Evolutionary conservation across 2,329 filamentous ascomycete species (phyloP).

Genomic region (Tolypocladium cylindrosporum): DNA sequence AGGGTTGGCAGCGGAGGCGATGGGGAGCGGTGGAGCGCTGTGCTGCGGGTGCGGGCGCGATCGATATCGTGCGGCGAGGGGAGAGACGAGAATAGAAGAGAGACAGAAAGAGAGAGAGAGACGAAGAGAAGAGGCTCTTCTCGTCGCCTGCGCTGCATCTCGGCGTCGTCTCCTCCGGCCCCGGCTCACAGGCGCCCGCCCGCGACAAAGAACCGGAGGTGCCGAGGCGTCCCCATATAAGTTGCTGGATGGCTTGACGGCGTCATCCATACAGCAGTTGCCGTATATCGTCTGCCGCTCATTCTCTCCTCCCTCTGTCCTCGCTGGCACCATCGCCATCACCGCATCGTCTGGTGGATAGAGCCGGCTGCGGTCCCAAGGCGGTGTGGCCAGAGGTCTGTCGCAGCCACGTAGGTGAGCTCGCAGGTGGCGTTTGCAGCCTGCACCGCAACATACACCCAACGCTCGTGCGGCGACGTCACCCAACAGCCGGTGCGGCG

Average conservation of each 20-base stretch:
- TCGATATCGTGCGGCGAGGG: background rate
- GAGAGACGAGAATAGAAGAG: background rate
- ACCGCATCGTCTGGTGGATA: background rate
- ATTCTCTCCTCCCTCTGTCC: no score
- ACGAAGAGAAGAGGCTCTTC: background rate
- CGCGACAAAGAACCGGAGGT: constrained; percentile 1
- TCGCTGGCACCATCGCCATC: no score
- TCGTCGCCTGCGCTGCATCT: background rate
- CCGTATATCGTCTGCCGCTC: background rate
- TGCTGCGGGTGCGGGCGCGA: background rate
- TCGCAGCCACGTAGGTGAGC: background rate
- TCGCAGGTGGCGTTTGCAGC: background rate
- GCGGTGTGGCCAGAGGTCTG: background rate
- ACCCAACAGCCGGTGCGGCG: background rate
- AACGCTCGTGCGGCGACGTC: background rate
- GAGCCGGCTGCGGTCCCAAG: background rate
- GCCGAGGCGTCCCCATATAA: background rate
- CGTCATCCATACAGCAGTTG: background rate
- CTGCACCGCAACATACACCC: background rate
- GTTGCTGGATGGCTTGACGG: background rate
- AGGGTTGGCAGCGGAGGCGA: background rate
- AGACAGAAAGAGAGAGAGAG: background rate
- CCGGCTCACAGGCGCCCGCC: background rate
- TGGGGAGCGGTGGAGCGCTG: background rate
- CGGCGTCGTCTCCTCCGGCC: background rate